Percentiles rank a stretch among this genome's conserved stretches.
Conservation (phyloP, 495 filamentous ascomycete genomes). For the Penicillium flavigenum region DNA sequence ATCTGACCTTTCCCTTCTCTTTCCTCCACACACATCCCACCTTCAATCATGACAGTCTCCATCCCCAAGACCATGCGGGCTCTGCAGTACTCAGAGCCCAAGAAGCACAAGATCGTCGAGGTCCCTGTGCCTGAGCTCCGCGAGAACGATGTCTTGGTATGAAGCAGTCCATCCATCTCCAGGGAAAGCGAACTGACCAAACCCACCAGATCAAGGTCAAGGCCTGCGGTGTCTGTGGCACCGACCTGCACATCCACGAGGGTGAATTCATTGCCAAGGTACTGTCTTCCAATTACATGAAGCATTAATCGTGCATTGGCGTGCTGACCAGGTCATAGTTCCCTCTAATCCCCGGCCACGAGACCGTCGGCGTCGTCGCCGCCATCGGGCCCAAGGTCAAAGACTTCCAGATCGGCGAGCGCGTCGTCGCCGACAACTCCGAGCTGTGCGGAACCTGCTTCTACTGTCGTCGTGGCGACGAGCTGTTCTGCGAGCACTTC, state of each 20-base stretch:
- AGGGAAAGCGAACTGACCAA: neutral
- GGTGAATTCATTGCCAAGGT: constrained; percentile 62
- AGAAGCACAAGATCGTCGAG: constrained; percentile 57
- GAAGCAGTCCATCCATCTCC: neutral
- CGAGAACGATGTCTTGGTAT: constrained; percentile 58
- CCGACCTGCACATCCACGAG: constrained; percentile 66
- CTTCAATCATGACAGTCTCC: constrained; percentile 21
- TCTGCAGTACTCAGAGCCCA: constrained; percentile 61
- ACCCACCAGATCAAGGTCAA: constrained; percentile 49
- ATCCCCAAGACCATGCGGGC: constrained; percentile 61
- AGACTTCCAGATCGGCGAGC: constrained; percentile 63
- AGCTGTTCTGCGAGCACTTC: constrained; percentile 69
- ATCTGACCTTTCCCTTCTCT: neutral
- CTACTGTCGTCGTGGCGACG: constrained; percentile 69
- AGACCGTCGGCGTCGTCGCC: constrained; percentile 54
- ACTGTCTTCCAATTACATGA: constrained; percentile 9
- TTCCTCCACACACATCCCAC: neutral
- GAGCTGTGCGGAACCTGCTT: constrained; percentile 72
- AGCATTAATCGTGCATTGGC: neutral
- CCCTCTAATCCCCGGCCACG: constrained; percentile 56
- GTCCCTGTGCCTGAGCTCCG: constrained; percentile 60
- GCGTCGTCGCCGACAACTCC: constrained; percentile 55
- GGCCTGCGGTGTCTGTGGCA: constrained; percentile 69
- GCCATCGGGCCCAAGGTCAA: constrained; percentile 58
- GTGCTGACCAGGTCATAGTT: constrained; percentile 35